phyloP scores from a whole-genome alignment of 2,329 filamentous ascomycete species.

The Magnaporthales sp. region DNA sequence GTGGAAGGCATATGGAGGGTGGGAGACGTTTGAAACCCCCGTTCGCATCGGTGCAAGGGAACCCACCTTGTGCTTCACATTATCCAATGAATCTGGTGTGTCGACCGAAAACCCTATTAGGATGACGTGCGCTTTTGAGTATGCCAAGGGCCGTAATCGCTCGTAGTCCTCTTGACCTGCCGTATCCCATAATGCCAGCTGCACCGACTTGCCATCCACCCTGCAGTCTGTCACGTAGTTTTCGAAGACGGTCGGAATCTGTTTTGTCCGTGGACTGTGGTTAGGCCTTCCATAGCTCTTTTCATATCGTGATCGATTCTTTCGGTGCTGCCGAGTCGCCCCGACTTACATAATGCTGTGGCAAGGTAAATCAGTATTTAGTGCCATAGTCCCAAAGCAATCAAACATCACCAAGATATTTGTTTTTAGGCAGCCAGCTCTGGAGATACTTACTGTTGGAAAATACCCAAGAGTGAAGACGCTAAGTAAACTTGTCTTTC shows the following conservation, averaged over 20 bases:
- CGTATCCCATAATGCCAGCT: constrained; percentile 98
- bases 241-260: constrained; percentile 97
- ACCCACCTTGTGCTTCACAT: constrained; percentile 91
- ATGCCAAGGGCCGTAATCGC: constrained; percentile 84
- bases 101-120: constrained; percentile 94
- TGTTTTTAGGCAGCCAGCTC: constrained; percentile 7
- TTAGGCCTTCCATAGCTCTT: neutral
- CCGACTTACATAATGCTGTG: constrained; percentile 49
- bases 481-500: constrained; percentile 93
- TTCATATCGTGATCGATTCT: neutral
- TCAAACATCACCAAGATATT: neutral
- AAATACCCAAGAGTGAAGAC: constrained; percentile 98
- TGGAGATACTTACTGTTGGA: constrained; percentile 67
- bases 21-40: neutral
- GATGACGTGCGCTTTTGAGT: constrained; percentile 95
- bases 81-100: constrained; percentile 90
- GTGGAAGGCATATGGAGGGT: neutral
- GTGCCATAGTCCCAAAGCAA: neutral
- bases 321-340: neutral
- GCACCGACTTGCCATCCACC: constrained; percentile 97
- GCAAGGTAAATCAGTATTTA: neutral
- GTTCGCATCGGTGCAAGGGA: neutral
- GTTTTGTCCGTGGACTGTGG: constrained; percentile 11
- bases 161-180: constrained; percentile 99
- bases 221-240: constrained; percentile 99